Percentiles rank a stretch among this genome's conserved stretches.
Evolutionary conservation across 768 basidiomycete genomes (phyloP).

Genomic region (Tylopilus subfusipes): DNA sequence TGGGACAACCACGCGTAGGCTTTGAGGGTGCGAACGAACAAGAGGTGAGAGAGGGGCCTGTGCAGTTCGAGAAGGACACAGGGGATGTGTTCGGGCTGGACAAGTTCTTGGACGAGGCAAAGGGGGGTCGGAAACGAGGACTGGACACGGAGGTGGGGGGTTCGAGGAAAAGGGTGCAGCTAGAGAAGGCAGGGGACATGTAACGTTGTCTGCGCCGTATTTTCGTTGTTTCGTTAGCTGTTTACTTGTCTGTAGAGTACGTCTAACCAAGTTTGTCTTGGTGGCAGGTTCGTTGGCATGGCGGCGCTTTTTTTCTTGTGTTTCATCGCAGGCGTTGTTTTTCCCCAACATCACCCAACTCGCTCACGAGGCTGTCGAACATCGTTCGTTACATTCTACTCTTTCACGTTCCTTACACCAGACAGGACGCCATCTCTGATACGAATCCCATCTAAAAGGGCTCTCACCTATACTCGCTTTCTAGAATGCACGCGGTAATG

Average conservation of each 20-base stretch:
- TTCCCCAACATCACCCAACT: neutral
- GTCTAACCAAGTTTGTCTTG: neutral
- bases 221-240: neutral
- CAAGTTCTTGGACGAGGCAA: slow-evolving; percentile 96
- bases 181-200: slow-evolving; percentile 55
- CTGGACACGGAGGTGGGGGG: slow-evolving; percentile 71
- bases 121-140: slow-evolving; percentile 89
- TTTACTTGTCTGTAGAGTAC: neutral
- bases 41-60: slow-evolving; percentile 87
- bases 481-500: slow-evolving; percentile 24
- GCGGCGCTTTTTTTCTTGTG: neutral
- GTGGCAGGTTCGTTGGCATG: slow-evolving; percentile 20
- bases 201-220: slow-evolving; percentile 20
- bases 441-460: neutral
- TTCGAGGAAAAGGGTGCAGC: slow-evolving; percentile 65
- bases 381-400: slow-evolving; percentile 7
- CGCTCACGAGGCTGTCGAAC: neutral
- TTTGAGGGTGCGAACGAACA: slow-evolving; percentile 90
- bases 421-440: neutral
- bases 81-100: slow-evolving; percentile 97
- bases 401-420: slow-evolving; percentile 18
- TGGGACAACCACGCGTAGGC: slow-evolving; percentile 80
- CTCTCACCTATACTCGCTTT: neutral
- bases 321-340: neutral
- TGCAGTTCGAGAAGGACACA: slow-evolving; percentile 97